phyloP scores from a whole-genome alignment of 306 rosid genomes.

The Vigna hirtella region DNA sequence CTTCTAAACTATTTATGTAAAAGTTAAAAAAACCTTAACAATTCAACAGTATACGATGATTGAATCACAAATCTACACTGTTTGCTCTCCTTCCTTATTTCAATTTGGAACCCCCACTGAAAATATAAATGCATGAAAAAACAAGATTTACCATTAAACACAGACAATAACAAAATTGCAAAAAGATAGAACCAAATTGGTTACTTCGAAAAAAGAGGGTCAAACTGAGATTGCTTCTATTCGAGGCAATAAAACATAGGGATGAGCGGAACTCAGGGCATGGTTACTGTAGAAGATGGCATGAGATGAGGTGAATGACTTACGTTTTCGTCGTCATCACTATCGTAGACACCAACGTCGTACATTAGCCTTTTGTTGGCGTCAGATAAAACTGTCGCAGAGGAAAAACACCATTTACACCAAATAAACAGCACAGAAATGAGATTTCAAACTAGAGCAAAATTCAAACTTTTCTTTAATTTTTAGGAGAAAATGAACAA shows the following conservation, averaged over 20 bases:
- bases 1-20: too few relatives aligned
- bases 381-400: conserved; percentile 76
- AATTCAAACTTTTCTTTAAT: conserved; percentile 30
- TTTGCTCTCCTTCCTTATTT: background rate
- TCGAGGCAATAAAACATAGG: background rate
- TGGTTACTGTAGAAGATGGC: background rate
- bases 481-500: background rate
- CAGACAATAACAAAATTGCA: background rate
- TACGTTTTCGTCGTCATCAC: conserved; percentile 88
- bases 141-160: background rate
- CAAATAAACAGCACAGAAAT: background rate
- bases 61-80: background rate
- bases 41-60: background rate
- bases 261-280: background rate
- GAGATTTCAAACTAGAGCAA: background rate
- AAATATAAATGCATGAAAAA: background rate
- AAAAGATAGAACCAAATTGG: conserved; percentile 20
- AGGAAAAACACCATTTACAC: conserved; percentile 24
- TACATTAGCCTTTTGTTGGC: conserved; percentile 83
- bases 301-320: conserved; percentile 13
- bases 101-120: background rate
- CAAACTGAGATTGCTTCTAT: background rate
- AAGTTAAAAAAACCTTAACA: too few relatives aligned
- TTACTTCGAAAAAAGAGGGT: background rate
- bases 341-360: conserved; percentile 89